A percentile compares a stretch with the other conserved stretches of the same genome.
phyloP scores from a whole-genome alignment of 305 asterid species.

The Vinca major region DNA sequence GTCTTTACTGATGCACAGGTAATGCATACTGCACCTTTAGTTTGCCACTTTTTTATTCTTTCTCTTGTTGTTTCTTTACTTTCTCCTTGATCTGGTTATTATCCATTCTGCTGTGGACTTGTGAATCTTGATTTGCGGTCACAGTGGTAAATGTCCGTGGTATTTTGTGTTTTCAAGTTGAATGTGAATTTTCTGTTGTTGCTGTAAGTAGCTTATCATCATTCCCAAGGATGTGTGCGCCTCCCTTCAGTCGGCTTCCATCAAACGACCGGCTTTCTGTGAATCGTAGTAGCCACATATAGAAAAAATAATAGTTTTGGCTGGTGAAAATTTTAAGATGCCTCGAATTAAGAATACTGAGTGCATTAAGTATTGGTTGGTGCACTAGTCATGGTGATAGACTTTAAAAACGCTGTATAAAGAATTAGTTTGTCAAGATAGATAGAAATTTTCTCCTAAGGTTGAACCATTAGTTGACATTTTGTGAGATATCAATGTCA shows the following conservation, averaged over 20 bases:
- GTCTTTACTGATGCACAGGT: constrained; percentile 98
- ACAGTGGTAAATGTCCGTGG: not conserved
- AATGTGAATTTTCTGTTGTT: not conserved
- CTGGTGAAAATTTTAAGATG: not conserved
- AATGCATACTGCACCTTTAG: constrained; percentile 39
- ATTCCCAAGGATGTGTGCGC: not conserved
- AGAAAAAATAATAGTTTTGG: not conserved
- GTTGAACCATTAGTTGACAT: not conserved
- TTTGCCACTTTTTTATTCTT: not conserved
- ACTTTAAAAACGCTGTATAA: not conserved
- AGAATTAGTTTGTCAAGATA: not conserved
- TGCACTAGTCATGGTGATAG: not conserved
- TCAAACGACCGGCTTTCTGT: not conserved
- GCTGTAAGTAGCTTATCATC: not conserved
- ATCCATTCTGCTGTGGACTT: not conserved
- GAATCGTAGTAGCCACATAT: not conserved
- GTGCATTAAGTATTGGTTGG: not conserved
- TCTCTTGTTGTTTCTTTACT: not conserved
- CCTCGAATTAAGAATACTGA: not conserved
- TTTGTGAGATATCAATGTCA: not conserved
- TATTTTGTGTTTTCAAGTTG: not conserved
- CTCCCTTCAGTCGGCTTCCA: not conserved
- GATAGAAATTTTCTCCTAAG: not conserved
- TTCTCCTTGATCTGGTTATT: not conserved
- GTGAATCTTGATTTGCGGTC: not conserved